phyloP scores from a whole-genome alignment of 2,329 filamentous ascomycete genomes.

The Exophiala viscosa region DNA sequence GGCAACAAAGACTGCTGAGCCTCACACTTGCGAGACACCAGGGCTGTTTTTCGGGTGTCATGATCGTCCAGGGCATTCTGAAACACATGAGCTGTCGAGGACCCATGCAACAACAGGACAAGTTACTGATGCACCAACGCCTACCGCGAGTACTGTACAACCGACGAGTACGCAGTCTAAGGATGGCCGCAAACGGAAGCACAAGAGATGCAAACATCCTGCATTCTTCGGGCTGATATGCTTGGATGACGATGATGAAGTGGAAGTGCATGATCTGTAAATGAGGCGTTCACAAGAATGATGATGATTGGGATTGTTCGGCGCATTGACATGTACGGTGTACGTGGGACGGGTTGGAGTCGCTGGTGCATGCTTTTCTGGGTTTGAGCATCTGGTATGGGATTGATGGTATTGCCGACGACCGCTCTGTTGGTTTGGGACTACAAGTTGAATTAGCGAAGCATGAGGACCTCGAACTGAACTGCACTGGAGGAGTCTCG shows the following conservation, averaged over 20 bases:
- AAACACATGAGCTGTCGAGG: constrained; percentile 31
- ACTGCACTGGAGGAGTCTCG: too few species aligned
- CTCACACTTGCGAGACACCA: constrained; percentile 46
- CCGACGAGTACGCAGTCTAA: constrained; percentile 22
- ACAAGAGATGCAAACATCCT: constrained; percentile 26
- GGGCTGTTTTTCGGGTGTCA: constrained; percentile 57
- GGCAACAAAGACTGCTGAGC: constrained; percentile 14
- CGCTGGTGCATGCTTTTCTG: too few species aligned
- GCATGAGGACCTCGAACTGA: too few species aligned
- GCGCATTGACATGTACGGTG: neutral
- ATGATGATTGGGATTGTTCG: neutral
- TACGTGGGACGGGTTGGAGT: too few species aligned
- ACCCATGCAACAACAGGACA: constrained; percentile 2
- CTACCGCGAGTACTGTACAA: constrained; percentile 31
- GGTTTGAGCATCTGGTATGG: too few species aligned
- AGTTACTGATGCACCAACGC: constrained; percentile 23
- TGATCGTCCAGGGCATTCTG: constrained; percentile 30
- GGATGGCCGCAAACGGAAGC: constrained; percentile 8
- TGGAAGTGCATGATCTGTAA: constrained; percentile 14
- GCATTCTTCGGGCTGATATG: constrained; percentile 32
- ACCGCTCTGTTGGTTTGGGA: too few species aligned
- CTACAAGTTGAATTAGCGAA: too few species aligned
- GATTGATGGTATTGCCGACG: too few species aligned
- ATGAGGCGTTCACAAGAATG: neutral
- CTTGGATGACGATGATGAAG: constrained; percentile 21